Evolutionary conservation across 2,329 filamentous ascomycete genomes (phyloP), one percentile per base, ranked within the genome.

Genomic region (Dactylonectria macrodidyma): DNA sequence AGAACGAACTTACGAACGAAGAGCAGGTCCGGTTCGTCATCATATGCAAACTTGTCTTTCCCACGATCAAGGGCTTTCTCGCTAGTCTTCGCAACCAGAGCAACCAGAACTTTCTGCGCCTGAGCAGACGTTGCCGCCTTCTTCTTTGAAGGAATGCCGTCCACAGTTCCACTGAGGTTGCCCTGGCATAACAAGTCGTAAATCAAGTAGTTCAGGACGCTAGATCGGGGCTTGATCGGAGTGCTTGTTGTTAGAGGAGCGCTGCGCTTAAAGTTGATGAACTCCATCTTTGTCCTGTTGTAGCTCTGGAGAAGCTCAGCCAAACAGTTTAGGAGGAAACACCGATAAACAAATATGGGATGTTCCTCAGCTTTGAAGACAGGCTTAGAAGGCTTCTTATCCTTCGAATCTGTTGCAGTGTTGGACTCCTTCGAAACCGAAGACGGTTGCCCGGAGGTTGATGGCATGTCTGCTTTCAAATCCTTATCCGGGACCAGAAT

Each of bases 261-360:
- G 77, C 95, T 97, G 68, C 95, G 92, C 73, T 97, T 98, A 84
- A 98, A 99, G 80, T 98, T 98, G 84, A 99, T 98, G 79, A 99
- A 98, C 79, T 99, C 97, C 50, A 99, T 90, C 86, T 99, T 99
- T 9, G 95, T 94, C 61, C 95, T 91, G 74, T 95, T 97, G 83
- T 98, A 99, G 76, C 93, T 97, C 65, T 93, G 91, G 14, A 99
- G 86, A 14, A 99, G 88, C 81, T 99, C 96, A 0, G 94, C 92
- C 46, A 99, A 85, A 76, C 95, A 97, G 78, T 96, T 95, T 36
- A 99, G 88, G 59, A 99, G 84, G 84, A 98, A 98, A 83, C 95
- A 98, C 55, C 96, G 91, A 78, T 98, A 99, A 60, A 98, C 92
- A 82, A 97, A 99, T 67, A 97, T 98, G 0, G 95, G 94, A 79